Percentiles rank a stretch among this genome's conserved stretches.
These are phyloP conservation scores for Hymenoscyphus infarciens DNA, from an alignment of 2,329 filamentous ascomycete genomes.

Conservation along the genomic window DNA sequence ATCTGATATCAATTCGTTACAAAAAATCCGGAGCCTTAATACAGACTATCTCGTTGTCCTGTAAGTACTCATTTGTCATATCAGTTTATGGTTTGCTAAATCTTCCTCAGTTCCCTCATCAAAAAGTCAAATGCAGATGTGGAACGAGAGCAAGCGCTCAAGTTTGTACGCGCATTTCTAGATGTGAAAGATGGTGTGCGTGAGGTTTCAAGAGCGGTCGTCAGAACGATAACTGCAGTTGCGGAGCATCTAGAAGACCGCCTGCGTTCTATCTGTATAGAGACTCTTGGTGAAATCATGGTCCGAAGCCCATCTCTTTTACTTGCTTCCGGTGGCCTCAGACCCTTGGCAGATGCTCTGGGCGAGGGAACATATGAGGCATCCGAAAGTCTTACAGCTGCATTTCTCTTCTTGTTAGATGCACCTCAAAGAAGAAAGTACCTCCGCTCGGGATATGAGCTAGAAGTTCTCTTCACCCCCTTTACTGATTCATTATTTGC, in stretches of 20 bases:
- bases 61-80: constrained; percentile 34
- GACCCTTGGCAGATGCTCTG: constrained; percentile 84
- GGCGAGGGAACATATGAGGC: constrained; percentile 89
- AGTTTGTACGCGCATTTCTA: constrained; percentile 91
- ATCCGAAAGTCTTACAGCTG: constrained; percentile 80
- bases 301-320: constrained; percentile 80
- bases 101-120: constrained; percentile 63
- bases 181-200: constrained; percentile 90
- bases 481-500: constrained; percentile 78
- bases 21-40: constrained; percentile 81
- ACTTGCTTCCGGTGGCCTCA: constrained; percentile 78
- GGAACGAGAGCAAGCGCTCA: constrained; percentile 92
- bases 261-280: constrained; percentile 82
- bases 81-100: constrained; percentile 20
- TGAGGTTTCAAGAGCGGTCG: constrained; percentile 82
- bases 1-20: constrained; percentile 83
- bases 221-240: constrained; percentile 85
- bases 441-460: constrained; percentile 81
- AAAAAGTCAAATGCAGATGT: constrained; percentile 97
- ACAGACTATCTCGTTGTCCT: constrained; percentile 90
- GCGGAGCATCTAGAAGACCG: constrained; percentile 71
- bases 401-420: constrained; percentile 89
- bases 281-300: constrained; percentile 89
- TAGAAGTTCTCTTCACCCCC: constrained; percentile 84
- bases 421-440: constrained; percentile 75